Evolutionary conservation across 257 asterid genomes (phyloP), one percentile per base, ranked within the genome.

Genomic region (Nicotiana noctiflora): DNA sequence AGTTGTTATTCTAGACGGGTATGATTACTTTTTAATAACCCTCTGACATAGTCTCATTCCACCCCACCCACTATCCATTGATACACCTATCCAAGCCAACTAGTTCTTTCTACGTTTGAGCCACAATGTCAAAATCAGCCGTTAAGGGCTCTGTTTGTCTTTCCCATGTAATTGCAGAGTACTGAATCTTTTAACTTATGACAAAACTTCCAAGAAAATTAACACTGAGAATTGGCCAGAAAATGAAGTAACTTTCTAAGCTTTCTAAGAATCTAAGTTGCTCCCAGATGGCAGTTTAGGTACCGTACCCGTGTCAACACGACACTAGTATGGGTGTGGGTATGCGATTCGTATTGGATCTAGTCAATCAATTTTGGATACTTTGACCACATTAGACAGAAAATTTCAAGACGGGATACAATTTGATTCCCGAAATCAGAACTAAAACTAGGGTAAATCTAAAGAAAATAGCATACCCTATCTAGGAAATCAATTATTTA

Each of bases 41-140:
- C 40, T 70, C 21, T 70, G 59, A 70, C 23, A 56, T 44, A 70
- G 49, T 21, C 52, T 46, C 57, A 70, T 70, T 29, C 77, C 77
- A 44, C 13, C 59, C 59, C 59, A 70, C 37, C 21, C 77, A 70
- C 77, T 21, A 46, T 23, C 77, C 14, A 46, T 31, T 0, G 37
- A 19, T 40, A 70, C 77, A 70, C 59, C 77, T 21, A 44, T 70
- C 34, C 77, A 46, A 70, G 37, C 77, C 56, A 67, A 11, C 76
- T 46, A 70, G 7, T 44, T 9, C 59, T 53, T 70, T 70, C 15
- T 21, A 44, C 34, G 12, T 61, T 61, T 61, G 34, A 23, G 66
- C 59, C 59, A 70, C 59, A 44, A 29, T 40, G 34, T 6, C 77
- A 13, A 70, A 40, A 70, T 21, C 77, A 44, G 4, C 77, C 19